Conservation (phyloP, 441 rosid species). For the Erodium chrysanthum region DNA sequence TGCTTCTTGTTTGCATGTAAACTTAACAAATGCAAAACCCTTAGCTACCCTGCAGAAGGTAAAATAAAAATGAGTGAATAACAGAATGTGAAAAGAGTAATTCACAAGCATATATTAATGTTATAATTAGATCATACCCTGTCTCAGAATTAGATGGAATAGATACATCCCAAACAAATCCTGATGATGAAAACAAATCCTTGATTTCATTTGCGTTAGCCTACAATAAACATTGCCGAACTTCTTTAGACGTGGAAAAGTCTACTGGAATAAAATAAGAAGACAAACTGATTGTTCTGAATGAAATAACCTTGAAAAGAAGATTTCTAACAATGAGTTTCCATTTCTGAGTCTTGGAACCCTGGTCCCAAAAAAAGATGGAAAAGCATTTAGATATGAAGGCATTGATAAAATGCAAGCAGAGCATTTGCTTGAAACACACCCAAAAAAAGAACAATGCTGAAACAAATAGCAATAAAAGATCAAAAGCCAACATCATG, state of each 20-base stretch:
- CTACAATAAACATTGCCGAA: conserved; percentile 36
- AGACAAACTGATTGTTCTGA: conserved; percentile 2
- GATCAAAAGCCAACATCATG: too few species aligned
- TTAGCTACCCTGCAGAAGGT: conserved; percentile 41
- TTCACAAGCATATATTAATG: neutral
- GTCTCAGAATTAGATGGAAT: conserved; percentile 65
- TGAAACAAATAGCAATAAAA: too few species aligned
- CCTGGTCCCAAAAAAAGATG: conserved; percentile 39
- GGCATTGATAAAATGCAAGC: neutral
- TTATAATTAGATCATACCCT: conserved; percentile 42
- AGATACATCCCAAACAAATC: conserved; percentile 85
- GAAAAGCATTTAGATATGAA: conserved; percentile 13
- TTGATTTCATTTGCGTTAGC: conserved; percentile 55
- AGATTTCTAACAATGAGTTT: conserved; percentile 81
- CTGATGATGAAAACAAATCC: conserved; percentile 56
- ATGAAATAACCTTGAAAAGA: conserved; percentile 65
- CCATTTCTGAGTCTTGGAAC: conserved; percentile 96
- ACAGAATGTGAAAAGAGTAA: conserved; percentile 5
- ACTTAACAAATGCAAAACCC: conserved; percentile 89
- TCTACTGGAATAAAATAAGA: conserved; percentile 10
- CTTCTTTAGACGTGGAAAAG: conserved; percentile 22
- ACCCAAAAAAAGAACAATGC: too few species aligned
- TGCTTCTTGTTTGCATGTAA: conserved; percentile 80
- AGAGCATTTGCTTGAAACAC: too few species aligned
- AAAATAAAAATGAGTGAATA: conserved; percentile 12